These are phyloP conservation scores for Leccinum subrobustum DNA, from an alignment of 1,284 basidiomycete species.

Conservation along the genomic window DNA sequence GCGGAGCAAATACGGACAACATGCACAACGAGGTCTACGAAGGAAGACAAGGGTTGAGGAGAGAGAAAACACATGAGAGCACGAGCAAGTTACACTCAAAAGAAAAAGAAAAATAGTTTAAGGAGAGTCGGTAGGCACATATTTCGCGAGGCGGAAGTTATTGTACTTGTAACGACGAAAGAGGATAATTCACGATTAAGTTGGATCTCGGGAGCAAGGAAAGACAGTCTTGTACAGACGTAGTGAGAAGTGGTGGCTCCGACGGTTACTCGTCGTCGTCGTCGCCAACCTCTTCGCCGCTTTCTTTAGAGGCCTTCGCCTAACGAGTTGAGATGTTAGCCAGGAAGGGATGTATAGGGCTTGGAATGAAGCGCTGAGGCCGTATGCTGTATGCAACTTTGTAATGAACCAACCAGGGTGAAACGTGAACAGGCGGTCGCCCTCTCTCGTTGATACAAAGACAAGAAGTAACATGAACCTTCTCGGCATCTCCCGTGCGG, in stretches of 20 bases:
- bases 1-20: conserved; percentile 31
- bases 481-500: neutral
- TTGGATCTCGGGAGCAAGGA: conserved; percentile 5
- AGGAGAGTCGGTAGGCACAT: conserved; percentile 26
- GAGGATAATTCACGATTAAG: conserved; percentile 21
- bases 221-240: conserved; percentile 15
- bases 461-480: neutral
- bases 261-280: conserved; percentile 49
- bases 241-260: neutral
- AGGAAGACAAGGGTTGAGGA: conserved; percentile 9
- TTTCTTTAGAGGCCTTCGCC: conserved; percentile 45
- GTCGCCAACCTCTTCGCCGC: conserved; percentile 58
- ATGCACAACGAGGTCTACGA: conserved; percentile 23
- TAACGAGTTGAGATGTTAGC: neutral
- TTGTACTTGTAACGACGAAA: conserved; percentile 20
- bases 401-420: neutral
- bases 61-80: conserved; percentile 28
- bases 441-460: neutral
- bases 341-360: neutral
- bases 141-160: conserved; percentile 30
- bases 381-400: neutral
- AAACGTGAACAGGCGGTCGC: neutral
- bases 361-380: neutral
- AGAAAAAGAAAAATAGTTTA: neutral
- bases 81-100: conserved; percentile 25